Evolutionary conservation across 345 rosid genomes (phyloP).

Genomic region (Eutrema heterophyllum): DNA sequence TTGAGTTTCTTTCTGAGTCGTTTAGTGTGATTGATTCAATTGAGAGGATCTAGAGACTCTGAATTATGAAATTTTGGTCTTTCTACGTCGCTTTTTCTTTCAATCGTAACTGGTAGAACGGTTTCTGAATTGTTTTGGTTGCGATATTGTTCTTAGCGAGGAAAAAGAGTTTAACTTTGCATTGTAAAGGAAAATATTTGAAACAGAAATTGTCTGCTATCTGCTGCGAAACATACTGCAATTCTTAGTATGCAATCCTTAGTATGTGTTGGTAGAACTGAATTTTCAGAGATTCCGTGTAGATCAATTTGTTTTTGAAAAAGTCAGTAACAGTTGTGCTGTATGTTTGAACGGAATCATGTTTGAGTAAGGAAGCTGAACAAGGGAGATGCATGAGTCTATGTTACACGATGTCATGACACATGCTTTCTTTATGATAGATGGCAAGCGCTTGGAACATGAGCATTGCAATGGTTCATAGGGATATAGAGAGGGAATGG

Average conservation of each 20-base stretch:
- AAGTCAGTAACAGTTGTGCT: not conserved
- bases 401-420: constrained; percentile 75
- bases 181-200: not conserved
- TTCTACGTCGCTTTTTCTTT: not conserved
- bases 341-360: not conserved
- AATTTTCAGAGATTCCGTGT: not conserved
- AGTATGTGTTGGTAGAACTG: not conserved
- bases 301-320: not conserved
- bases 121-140: not conserved
- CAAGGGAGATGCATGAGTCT: constrained; percentile 56
- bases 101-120: not conserved
- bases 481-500: constrained; percentile 89
- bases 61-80: not conserved
- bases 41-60: not conserved
- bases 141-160: not conserved
- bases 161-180: not conserved
- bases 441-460: constrained; percentile 95
- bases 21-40: not conserved
- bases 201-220: not conserved
- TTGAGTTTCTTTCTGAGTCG: not conserved
- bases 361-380: constrained; percentile 33
- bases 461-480: constrained; percentile 94
- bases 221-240: not conserved
- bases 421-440: constrained; percentile 88
- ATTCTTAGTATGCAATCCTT: not conserved